phyloP scores from a whole-genome alignment of 2,329 filamentous ascomycete genomes.

The Volutella citrinella region DNA sequence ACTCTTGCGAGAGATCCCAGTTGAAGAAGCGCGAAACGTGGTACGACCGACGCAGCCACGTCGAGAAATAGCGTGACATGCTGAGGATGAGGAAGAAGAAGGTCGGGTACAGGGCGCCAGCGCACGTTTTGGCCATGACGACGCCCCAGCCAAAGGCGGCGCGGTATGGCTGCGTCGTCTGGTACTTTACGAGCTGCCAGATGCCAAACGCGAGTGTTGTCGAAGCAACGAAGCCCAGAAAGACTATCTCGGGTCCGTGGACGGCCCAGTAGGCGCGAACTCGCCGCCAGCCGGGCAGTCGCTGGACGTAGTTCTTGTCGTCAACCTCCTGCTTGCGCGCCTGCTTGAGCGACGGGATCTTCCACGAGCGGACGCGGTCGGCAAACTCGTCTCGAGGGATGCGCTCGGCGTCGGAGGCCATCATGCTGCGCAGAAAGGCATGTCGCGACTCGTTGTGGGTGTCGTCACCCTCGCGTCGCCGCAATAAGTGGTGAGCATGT shows the following conservation, averaged over 20 bases:
- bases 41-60: conserved; percentile 48
- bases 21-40: conserved; percentile 53
- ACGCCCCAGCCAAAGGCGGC: conserved; percentile 55
- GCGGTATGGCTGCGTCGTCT: conserved; percentile 40
- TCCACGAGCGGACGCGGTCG: conserved; percentile 41
- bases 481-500: conserved; percentile 43
- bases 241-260: conserved; percentile 49
- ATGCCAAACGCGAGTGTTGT: conserved; percentile 50
- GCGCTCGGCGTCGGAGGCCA: conserved; percentile 38
- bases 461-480: conserved; percentile 28
- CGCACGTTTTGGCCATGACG: conserved; percentile 52
- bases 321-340: conserved; percentile 45
- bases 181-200: conserved; percentile 55
- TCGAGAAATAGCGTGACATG: conserved; percentile 56
- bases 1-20: conserved; percentile 53
- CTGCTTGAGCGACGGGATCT: conserved; percentile 45
- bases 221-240: conserved; percentile 44
- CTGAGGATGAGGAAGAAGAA: conserved; percentile 57
- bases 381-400: conserved; percentile 47
- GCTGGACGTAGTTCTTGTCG: conserved; percentile 43
- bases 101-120: conserved; percentile 54
- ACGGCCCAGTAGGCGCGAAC: conserved; percentile 54
- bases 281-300: conserved; percentile 42
- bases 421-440: conserved; percentile 48
- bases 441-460: conserved; percentile 42